Evolutionary conservation across 1,284 basidiomycete species (phyloP).

Genomic region (Ganoderma lucidum): DNA sequence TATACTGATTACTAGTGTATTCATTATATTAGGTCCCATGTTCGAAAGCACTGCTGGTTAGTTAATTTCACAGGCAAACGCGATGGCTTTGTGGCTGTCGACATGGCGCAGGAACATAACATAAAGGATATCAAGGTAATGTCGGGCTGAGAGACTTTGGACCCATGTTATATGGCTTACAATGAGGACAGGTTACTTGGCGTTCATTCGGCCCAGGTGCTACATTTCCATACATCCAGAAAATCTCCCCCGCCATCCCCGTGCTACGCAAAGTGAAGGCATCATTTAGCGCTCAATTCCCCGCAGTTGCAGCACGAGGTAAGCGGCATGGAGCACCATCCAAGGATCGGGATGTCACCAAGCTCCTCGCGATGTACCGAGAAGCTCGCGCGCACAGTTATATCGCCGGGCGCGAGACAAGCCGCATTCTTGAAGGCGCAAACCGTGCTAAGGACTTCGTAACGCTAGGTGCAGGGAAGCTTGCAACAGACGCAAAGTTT

Average conservation of each 20-base stretch:
- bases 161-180: no score
- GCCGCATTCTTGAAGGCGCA: no score
- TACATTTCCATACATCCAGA: conserved; percentile 17
- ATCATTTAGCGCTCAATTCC: conserved; percentile 11
- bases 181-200: conserved; percentile 23
- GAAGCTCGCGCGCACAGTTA: no score
- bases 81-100: conserved; percentile 27
- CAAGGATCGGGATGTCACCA: conserved; percentile 7
- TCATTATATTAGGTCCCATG: no score
- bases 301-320: background rate
- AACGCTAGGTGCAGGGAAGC: no score
- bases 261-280: conserved; percentile 12
- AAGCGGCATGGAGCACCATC: conserved; percentile 10
- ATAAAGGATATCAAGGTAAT: conserved; percentile 26
- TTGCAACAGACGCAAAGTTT: no score
- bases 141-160: conserved; percentile 10
- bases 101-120: conserved; percentile 31
- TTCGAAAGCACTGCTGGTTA: conserved; percentile 43
- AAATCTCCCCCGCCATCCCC: conserved; percentile 13
- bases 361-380: no score
- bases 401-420: no score
- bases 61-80: conserved; percentile 42
- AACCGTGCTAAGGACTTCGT: no score
- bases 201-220: conserved; percentile 16
- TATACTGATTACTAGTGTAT: no score